Percentiles rank a stretch among this genome's conserved stretches.
Conservation (phyloP, 176 grass and related monocot genomes). For the Carex parvula region DNA sequence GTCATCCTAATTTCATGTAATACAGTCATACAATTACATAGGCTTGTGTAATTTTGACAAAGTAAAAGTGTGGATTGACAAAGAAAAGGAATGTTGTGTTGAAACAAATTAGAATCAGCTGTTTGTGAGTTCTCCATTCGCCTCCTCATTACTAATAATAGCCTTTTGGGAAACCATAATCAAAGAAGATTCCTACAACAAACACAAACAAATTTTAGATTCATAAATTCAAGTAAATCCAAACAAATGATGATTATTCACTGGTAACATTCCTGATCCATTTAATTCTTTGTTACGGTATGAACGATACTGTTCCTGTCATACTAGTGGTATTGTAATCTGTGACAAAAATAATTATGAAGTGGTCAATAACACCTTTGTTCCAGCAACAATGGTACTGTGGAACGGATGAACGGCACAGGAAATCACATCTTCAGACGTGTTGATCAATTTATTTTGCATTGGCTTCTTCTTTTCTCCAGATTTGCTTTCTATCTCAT, state of each 20-base stretch:
- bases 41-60: slow-evolving; percentile 3
- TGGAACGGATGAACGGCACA: slow-evolving; percentile 68
- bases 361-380: slow-evolving; percentile 53
- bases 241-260: slow-evolving; percentile 5
- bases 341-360: background rate
- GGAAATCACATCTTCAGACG: slow-evolving; percentile 57
- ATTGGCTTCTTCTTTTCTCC: slow-evolving; percentile 29
- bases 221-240: slow-evolving; percentile 6
- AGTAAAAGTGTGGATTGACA: slow-evolving; percentile 13
- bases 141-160: slow-evolving; percentile 22
- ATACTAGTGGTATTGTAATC: background rate
- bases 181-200: slow-evolving; percentile 59
- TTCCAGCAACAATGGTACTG: slow-evolving; percentile 62
- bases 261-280: background rate
- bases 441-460: slow-evolving; percentile 64
- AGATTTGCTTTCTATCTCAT: slow-evolving; percentile 36
- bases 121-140: background rate
- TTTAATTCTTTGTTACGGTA: background rate
- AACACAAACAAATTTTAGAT: slow-evolving; percentile 28
- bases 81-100: slow-evolving; percentile 1
- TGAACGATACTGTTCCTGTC: background rate
- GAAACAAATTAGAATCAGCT: slow-evolving; percentile 2
- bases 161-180: slow-evolving; percentile 63
- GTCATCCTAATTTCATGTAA: background rate
- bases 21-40: slow-evolving; percentile 11